Evolutionary conservation across 2,329 filamentous ascomycete species (phyloP).

Genomic region (Colletotrichum somersetense): DNA sequence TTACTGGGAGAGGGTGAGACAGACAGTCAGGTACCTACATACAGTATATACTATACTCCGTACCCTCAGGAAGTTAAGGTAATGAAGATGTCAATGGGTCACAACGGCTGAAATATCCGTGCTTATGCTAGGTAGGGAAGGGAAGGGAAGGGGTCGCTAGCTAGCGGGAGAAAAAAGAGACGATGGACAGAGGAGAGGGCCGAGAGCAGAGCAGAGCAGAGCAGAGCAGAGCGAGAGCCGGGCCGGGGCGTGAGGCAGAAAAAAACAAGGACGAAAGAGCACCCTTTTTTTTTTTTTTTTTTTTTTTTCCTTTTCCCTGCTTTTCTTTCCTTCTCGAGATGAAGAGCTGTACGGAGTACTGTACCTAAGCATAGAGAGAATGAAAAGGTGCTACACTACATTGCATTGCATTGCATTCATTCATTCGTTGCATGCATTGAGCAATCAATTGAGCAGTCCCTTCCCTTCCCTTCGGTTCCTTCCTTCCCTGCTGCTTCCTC

Average conservation of each 20-base stretch:
- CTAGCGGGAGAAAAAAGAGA: background rate
- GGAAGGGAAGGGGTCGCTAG: no score
- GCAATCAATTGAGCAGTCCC: background rate
- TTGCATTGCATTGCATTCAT: background rate
- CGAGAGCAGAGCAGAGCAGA: background rate
- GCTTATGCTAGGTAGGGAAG: background rate
- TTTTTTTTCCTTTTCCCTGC: no score
- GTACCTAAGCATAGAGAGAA: no score
- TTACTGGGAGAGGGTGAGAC: no score
- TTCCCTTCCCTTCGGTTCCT: no score
- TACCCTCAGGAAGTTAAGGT: no score
- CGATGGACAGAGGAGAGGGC: no score
- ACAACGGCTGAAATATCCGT: conserved; percentile 14
- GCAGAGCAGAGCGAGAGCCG: background rate
- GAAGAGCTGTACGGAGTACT: conserved; percentile 27
- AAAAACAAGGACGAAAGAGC: background rate
- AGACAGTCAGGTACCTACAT: no score
- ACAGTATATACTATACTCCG: no score
- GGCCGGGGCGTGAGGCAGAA: background rate
- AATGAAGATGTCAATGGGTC: background rate
- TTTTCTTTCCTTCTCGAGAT: background rate
- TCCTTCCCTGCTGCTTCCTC: no score
- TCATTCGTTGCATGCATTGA: background rate
- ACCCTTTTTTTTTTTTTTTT: background rate
- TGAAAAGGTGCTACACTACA: no score